These are phyloP conservation scores for Boletellus deceptivus DNA, from an alignment of 1,284 basidiomycete species.

Conservation along the genomic window DNA sequence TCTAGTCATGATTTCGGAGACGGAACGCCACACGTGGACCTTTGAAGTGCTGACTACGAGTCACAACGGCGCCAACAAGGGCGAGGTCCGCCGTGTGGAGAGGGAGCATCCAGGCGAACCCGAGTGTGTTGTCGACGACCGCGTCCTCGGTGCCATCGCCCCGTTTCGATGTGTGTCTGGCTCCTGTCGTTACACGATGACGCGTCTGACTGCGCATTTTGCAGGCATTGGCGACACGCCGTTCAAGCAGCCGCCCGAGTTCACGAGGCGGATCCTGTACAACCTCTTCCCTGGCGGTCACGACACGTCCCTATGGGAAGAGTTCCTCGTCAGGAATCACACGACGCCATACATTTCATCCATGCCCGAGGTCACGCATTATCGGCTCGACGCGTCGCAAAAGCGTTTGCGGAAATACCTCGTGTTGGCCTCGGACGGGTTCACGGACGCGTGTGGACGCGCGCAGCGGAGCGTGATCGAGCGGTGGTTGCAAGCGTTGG, in stretches of 20 bases:
- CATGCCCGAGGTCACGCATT: conserved; percentile 59
- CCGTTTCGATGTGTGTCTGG: conserved; percentile 60
- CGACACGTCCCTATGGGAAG: conserved; percentile 61
- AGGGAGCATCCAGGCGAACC: conserved; percentile 64
- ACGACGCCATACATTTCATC: conserved; percentile 71
- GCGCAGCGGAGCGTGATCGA: conserved; percentile 44
- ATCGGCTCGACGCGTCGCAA: conserved; percentile 38
- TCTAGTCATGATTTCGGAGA: conserved; percentile 52
- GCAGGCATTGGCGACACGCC: conserved; percentile 66
- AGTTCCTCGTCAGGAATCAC: conserved; percentile 56
- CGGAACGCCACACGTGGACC: conserved; percentile 45
- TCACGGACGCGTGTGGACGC: conserved; percentile 57
- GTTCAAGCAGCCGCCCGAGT: conserved; percentile 68
- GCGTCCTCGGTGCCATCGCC: conserved; percentile 69
- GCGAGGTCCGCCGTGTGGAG: conserved; percentile 56
- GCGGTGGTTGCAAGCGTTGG: conserved; percentile 40
- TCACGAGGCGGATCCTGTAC: conserved; percentile 65
- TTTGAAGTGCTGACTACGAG: conserved; percentile 53
- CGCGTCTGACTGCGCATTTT: conserved; percentile 6
- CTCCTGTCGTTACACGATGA: neutral
- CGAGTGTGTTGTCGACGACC: conserved; percentile 56
- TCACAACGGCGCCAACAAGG: conserved; percentile 63
- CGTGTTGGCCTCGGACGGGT: conserved; percentile 65
- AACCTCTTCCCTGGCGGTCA: conserved; percentile 63
- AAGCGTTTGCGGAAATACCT: conserved; percentile 45